These are phyloP conservation scores for Exophiala spinifera DNA, from an alignment of 2,329 filamentous ascomycete species.

Conservation along the genomic window DNA sequence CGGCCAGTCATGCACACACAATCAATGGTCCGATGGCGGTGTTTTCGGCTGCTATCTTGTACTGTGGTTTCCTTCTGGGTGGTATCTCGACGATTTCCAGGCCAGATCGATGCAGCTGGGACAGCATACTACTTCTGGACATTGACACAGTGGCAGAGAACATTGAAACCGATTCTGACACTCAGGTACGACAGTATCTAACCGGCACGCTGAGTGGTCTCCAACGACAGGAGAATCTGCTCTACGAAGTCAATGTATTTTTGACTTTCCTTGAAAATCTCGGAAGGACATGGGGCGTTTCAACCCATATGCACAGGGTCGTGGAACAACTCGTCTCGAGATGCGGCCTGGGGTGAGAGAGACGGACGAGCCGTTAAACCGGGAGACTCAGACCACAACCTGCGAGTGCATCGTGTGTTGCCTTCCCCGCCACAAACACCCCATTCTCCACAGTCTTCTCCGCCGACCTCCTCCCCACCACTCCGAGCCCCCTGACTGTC, in stretches of 20 bases:
- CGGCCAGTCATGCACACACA: constrained; percentile 42
- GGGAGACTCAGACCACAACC: no score
- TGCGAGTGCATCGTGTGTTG: neutral
- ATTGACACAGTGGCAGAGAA: neutral
- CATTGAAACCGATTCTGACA: neutral
- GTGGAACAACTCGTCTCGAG: constrained; percentile 1
- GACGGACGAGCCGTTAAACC: no score
- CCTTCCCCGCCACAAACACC: neutral
- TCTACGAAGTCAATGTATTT: constrained; percentile 13
- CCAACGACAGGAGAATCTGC: constrained; percentile 1
- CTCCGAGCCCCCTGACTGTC: no score
- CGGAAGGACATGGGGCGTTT: constrained; percentile 9
- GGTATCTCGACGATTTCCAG: constrained; percentile 27
- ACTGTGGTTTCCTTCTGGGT: constrained; percentile 42
- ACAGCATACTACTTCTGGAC: constrained; percentile 4
- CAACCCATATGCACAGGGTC: constrained; percentile 1
- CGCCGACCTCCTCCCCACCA: neutral
- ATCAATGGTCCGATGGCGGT: constrained; percentile 46
- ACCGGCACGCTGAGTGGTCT: neutral
- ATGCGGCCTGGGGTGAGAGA: neutral
- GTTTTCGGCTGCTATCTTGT: constrained; percentile 45
- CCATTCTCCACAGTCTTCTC: neutral
- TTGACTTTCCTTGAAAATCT: constrained; percentile 3
- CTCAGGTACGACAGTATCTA: constrained; percentile 4
- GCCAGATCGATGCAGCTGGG: constrained; percentile 2